Base-by-base conservation (phyloP, 441 rosid genomes). In the Mallotus japonicus region DNA sequence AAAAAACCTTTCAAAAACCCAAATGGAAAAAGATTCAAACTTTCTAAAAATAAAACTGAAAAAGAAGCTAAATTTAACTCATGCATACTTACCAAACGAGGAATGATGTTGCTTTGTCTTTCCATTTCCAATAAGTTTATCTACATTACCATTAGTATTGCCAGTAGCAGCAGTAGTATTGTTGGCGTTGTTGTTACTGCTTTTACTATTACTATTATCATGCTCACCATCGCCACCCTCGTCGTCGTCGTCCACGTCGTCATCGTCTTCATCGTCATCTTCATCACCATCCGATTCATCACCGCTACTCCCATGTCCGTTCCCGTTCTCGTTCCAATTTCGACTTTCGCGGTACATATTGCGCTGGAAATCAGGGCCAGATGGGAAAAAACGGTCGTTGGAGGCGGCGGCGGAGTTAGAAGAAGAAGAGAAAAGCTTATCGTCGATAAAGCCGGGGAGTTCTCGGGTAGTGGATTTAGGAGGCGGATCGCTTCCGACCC, bases 241-340 rank as follows among this genome's bases (percentile, higher is more conserved):
- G 0, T 67, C 80, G 0, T 67, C 82, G 11, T 46, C 82, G 12
- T 47, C 67, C n/a, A 19, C 84, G 3, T 75, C 87, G 3, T 69
- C 88, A 15, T 78, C 90, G 13, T 75, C 86, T 0, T 67, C 84
- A 0, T 85, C 85, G 0, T 78, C 88, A 0, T 80, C 86, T 0
- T 87, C 88, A 6, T 87, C 90, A 2, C 75, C 89, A 19, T 84
- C 93, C 3, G 95, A 83, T 6, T 83, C 92, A 10, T 85, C 91
- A 22, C 69, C 86, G 56, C 83, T 85, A 50, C 64, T 85, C 46
- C 82, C 76, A 76, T 44, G 80, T 64, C 79, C 83, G 77, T 44
- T 80, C 64, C 80, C 83, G 73, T 64, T 64, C 16, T 34, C 86
- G 61, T 70, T 79, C 92, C 90, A 82, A 64, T 79, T 76, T 0